phyloP scores from a whole-genome alignment of 2,329 filamentous ascomycete genomes.

The Achaetomium macrosporum region DNA sequence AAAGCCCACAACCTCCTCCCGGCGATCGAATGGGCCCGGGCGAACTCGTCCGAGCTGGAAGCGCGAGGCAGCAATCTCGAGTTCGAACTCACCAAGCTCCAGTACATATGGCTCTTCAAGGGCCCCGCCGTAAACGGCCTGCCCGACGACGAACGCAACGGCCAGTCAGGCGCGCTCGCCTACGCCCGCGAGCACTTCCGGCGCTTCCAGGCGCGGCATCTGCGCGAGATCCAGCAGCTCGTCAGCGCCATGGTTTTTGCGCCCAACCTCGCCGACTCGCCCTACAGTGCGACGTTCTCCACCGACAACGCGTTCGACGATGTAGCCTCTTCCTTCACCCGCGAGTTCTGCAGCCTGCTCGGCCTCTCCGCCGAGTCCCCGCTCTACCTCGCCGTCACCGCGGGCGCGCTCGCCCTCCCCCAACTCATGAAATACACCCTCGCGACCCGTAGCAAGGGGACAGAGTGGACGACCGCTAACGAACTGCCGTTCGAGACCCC shows the following conservation, averaged over 20 bases:
- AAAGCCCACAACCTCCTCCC: conserved; percentile 68
- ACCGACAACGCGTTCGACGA: conserved; percentile 64
- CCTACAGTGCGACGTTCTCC: conserved; percentile 74
- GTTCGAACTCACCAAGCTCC: conserved; percentile 85
- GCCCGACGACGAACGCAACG: conserved; percentile 48
- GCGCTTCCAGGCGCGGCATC: conserved; percentile 67
- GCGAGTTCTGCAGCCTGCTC: conserved; percentile 89
- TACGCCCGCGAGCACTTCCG: conserved; percentile 74
- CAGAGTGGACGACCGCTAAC: conserved; percentile 88
- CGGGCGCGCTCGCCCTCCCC: conserved; percentile 85
- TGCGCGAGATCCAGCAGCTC: conserved; percentile 74
- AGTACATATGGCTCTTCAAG: conserved; percentile 84
- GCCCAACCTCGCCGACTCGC: conserved; percentile 67
- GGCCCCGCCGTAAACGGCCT: conserved; percentile 51
- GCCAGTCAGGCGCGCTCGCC: conserved; percentile 58
- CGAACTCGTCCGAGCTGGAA: conserved; percentile 66
- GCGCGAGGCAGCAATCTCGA: conserved; percentile 84
- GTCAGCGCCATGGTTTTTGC: conserved; percentile 74
- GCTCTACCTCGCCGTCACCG: conserved; percentile 86
- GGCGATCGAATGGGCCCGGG: conserved; percentile 80
- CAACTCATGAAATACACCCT: conserved; percentile 81
- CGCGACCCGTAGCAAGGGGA: conserved; percentile 82
- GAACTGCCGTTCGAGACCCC: conserved; percentile 77
- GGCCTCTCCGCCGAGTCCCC: conserved; percentile 88
- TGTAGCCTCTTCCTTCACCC: conserved; percentile 78